Conservation (phyloP, 2,329 filamentous ascomycete species). For the Stachybotrys elegans region DNA sequence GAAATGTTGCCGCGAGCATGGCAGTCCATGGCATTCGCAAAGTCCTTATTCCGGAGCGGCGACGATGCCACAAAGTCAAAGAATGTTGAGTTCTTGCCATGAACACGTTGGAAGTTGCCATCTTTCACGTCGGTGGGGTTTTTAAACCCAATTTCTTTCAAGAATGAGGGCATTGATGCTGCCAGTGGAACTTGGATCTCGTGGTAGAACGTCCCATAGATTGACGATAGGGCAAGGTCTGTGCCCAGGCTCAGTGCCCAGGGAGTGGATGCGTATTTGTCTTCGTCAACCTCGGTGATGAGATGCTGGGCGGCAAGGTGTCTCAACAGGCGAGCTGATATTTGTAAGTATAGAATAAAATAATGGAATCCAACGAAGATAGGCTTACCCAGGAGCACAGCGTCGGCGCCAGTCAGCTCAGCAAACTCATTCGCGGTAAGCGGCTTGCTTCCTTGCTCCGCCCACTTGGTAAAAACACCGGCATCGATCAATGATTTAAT, state of each 20-base stretch:
- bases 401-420: constrained; percentile 25
- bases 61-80: constrained; percentile 26
- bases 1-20: constrained; percentile 31
- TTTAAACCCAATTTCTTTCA: constrained; percentile 24
- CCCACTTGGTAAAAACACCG: constrained; percentile 30
- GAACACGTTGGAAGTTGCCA: constrained; percentile 27
- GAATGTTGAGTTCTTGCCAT: constrained; percentile 18
- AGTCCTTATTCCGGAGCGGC: constrained; percentile 21
- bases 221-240: constrained; percentile 20
- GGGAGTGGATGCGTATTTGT: constrained; percentile 27
- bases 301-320: constrained; percentile 29
- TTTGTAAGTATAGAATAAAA: background rate
- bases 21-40: constrained; percentile 31
- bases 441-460: constrained; percentile 19
- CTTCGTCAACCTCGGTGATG: constrained; percentile 24
- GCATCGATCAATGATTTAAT: constrained; percentile 32
- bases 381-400: constrained; percentile 23
- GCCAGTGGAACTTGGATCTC: constrained; percentile 27
- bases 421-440: constrained; percentile 26
- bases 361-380: background rate
- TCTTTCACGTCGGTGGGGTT: constrained; percentile 27
- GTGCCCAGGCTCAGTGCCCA: constrained; percentile 24
- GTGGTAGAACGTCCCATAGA: constrained; percentile 27
- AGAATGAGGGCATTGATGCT: constrained; percentile 22
- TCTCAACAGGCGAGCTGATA: constrained; percentile 26